These are phyloP conservation scores for Spergularia bocconei DNA, from an alignment of 148 eudicot genomes.

Conservation along the genomic window DNA sequence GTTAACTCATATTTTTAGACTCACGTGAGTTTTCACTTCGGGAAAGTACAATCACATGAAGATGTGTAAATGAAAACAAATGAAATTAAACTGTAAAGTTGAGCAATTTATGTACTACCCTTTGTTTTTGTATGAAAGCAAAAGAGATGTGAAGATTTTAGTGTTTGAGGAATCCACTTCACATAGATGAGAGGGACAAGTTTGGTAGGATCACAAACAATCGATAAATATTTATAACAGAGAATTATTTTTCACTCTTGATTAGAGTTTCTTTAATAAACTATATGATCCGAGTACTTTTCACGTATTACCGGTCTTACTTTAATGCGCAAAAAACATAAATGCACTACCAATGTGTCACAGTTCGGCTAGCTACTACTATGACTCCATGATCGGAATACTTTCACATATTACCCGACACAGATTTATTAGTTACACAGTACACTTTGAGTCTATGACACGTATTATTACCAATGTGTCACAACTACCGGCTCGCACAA, in stretches of 20 bases:
- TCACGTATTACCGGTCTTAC: too few species aligned
- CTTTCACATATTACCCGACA: too few species aligned
- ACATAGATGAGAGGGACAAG: constrained; percentile 5
- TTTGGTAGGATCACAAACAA: neutral
- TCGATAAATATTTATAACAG: neutral
- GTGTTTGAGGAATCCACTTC: constrained; percentile 7
- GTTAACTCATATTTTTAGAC: constrained; percentile 3
- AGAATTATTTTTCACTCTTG: neutral
- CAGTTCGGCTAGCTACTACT: too few species aligned
- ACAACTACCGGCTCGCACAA: too few species aligned
- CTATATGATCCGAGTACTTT: too few species aligned
- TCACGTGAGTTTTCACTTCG: constrained; percentile 55
- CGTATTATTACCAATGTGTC: too few species aligned
- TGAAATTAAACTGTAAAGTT: constrained; percentile 44
- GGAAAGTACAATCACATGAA: constrained; percentile 69
- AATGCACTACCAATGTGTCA: too few species aligned
- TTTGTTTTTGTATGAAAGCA: constrained; percentile 24
- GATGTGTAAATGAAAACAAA: constrained; percentile 36
- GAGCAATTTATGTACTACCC: constrained; percentile 27
- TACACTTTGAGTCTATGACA: too few species aligned
- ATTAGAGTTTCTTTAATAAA: too few species aligned
- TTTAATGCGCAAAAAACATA: too few species aligned
- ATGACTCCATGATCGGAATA: too few species aligned
- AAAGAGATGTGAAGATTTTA: constrained; percentile 8
- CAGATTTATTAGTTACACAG: too few species aligned